A percentile compares a stretch with the other conserved stretches of the same genome.
These are phyloP conservation scores for Rhizopogon parksii DNA, from an alignment of 1,284 basidiomycete species.

Conservation along the genomic window DNA sequence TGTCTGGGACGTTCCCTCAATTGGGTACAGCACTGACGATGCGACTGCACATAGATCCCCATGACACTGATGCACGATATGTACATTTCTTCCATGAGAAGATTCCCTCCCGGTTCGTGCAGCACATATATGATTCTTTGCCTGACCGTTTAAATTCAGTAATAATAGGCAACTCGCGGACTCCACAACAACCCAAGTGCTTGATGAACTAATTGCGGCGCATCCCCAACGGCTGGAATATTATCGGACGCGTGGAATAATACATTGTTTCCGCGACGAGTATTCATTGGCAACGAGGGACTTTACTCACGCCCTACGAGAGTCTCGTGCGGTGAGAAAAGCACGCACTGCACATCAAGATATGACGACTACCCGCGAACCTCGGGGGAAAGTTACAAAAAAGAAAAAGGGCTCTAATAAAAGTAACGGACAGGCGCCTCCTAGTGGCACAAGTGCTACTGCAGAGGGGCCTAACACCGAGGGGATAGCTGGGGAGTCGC, in stretches of 20 bases:
- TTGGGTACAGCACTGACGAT: background rate
- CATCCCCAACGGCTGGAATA: conserved; percentile 73
- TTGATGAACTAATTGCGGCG: conserved; percentile 67
- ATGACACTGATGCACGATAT: conserved; percentile 71
- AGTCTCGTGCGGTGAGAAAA: conserved; percentile 62
- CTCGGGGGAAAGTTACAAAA: conserved; percentile 42
- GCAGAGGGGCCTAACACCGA: conserved; percentile 38
- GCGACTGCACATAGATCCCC: conserved; percentile 46
- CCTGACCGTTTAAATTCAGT: conserved; percentile 17
- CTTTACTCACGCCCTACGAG: conserved; percentile 70
- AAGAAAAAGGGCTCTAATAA: conserved; percentile 41
- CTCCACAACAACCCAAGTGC: conserved; percentile 62
- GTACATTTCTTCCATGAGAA: conserved; percentile 88
- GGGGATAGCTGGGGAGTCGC: conserved; percentile 44
- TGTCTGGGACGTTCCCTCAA: background rate
- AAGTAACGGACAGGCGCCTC: conserved; percentile 54
- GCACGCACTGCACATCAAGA: conserved; percentile 47
- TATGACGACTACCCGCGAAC: conserved; percentile 32
- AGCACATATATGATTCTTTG: conserved; percentile 5
- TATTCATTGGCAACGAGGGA: conserved; percentile 64
- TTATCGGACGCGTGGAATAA: conserved; percentile 74
- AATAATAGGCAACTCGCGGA: conserved; percentile 66
- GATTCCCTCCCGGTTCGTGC: conserved; percentile 72
- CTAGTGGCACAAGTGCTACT: conserved; percentile 50
- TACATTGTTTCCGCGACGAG: conserved; percentile 79